Evolutionary conservation across 1,284 basidiomycete species (phyloP).

Genomic region (Moesziomyces aphidis): DNA sequence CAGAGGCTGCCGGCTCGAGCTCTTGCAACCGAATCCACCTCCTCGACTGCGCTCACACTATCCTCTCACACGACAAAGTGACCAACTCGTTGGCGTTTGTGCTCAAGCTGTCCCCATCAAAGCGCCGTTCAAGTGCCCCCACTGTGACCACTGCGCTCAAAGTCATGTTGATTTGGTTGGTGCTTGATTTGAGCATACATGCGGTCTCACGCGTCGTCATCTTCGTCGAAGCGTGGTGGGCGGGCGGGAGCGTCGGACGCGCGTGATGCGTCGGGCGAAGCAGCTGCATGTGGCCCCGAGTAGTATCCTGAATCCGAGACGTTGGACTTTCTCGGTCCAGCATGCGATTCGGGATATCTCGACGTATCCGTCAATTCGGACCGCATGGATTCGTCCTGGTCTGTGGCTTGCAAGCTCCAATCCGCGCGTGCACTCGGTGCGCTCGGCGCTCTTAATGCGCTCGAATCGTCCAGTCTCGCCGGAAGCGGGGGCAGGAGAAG

Average conservation of each 20-base stretch:
- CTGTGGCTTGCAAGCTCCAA: background rate
- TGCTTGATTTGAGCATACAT: no score
- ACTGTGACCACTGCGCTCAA: no score
- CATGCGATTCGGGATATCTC: background rate
- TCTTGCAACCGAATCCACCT: no score
- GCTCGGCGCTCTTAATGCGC: background rate
- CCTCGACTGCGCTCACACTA: no score
- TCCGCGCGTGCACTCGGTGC: background rate
- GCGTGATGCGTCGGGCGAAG: conserved; percentile 2
- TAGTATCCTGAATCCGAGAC: conserved; percentile 40
- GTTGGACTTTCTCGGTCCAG: conserved; percentile 22
- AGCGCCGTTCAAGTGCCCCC: no score
- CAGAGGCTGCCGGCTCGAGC: no score
- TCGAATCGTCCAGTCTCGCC: background rate
- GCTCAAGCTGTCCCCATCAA: no score
- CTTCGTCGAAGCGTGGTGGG: conserved; percentile 35
- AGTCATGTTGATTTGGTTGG: no score
- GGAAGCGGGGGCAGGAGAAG: conserved; percentile 15
- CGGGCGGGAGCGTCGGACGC: conserved; percentile 11
- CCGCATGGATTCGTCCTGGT: conserved; percentile 20
- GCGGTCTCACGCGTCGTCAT: conserved; percentile 12
- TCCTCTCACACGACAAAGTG: no score
- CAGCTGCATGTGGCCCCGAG: conserved; percentile 6
- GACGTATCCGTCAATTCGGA: conserved; percentile 4
- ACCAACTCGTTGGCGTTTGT: no score